A percentile compares a stretch with the other conserved stretches of the same genome.
Evolutionary conservation across 257 asterid species (phyloP).

Genomic region (Lantana camara): DNA sequence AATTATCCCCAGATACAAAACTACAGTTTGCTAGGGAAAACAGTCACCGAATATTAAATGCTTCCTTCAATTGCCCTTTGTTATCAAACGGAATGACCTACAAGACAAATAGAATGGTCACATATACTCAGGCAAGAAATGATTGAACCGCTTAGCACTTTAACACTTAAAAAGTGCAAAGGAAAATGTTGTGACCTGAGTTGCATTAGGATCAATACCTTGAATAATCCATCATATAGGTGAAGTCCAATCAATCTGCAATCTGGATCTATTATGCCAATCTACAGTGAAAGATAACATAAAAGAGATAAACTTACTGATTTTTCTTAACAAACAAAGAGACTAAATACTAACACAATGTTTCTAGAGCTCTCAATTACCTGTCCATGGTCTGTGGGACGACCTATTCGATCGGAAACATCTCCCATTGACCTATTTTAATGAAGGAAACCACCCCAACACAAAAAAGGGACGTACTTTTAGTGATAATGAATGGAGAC

Average conservation of each 20-base stretch:
- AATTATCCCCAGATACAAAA: conserved; percentile 1
- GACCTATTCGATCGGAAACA: conserved; percentile 86
- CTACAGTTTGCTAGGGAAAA: neutral
- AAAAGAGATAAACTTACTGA: neutral
- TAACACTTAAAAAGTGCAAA: neutral
- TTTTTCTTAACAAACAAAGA: neutral
- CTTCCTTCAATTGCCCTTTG: conserved; percentile 84
- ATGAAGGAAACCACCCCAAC: conserved; percentile 16
- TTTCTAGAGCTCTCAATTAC: conserved; percentile 33
- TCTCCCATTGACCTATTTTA: conserved; percentile 79
- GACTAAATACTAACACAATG: neutral
- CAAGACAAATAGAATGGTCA: neutral
- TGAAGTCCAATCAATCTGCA: conserved; percentile 86
- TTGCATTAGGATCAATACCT: conserved; percentile 41
- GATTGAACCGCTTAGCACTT: no score
- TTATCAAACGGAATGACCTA: conserved; percentile 87
- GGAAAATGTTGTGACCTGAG: conserved; percentile 15
- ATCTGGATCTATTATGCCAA: conserved; percentile 83
- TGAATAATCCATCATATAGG: conserved; percentile 74
- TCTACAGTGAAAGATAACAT: conserved; percentile 38
- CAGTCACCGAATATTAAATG: conserved; percentile 71
- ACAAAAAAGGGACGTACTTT: conserved; percentile 4
- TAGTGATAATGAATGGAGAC: neutral
- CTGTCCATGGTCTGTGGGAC: conserved; percentile 86
- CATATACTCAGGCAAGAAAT: neutral